Evolutionary conservation across 108 stramenopile genomes (phyloP), one percentile per base, ranked within the genome.

Genomic region (Phaeodactylum tricornutum): DNA sequence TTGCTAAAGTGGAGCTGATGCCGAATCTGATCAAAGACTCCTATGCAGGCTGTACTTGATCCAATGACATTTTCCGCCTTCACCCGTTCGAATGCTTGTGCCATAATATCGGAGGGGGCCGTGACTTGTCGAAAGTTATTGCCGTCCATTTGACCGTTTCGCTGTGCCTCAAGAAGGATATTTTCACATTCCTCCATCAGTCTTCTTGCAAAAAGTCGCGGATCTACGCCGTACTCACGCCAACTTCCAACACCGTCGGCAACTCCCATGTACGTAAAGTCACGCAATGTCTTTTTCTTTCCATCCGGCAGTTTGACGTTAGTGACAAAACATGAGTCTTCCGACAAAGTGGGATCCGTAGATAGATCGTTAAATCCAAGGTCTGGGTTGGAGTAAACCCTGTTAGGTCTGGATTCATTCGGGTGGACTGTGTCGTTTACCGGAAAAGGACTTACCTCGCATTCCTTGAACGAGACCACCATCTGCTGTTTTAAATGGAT

Each of bases 191-290:
- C 81, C 43, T 66, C 62, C 94, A 96, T 96, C 1, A 95, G 67
- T 12, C 63, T 70, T 35, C 79, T 72, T 12, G 87, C 78, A 73
- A 91, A 94, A n/a, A 70, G 67, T 30, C 93, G 47, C 0, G 96
- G 96, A 67, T 96, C 93, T 16, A 96, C 93, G 12, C 84, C 81
- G 44, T 89, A 93, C 58, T 90, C 82, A 53, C 93, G 68, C 96
- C 96, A 97, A 51, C 79, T 80, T 2, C 96, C 96, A n/a, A 97
- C 96, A 8, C 96, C 96, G 57, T 97, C 96, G 5, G 93, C 96
- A 28, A 97, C 87, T 22, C 93, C 93, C 53, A 87, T 72, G 55
- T 93, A 95, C 33, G 77, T 72, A 16, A 85, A 60, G 27, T 81
- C 74, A 43, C 71, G 69, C 44, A 77, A 41, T 3, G 58, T 50